A percentile compares a stretch with the other conserved stretches of the same genome.
Conservation (phyloP, 2,329 filamentous ascomycete genomes). For the Epichloe sylvatica region DNA sequence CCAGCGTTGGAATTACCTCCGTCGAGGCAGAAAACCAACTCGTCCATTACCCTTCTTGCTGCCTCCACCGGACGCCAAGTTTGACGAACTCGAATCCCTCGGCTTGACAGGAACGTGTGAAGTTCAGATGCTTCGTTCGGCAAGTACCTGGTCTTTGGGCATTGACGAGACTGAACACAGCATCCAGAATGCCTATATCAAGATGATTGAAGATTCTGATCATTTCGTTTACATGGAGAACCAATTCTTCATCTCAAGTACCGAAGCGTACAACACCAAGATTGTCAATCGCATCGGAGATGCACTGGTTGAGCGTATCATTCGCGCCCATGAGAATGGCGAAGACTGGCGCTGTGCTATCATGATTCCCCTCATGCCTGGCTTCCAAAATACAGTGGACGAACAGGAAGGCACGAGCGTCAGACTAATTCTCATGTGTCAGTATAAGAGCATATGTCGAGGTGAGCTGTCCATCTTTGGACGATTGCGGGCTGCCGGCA, state of each 20-base stretch:
- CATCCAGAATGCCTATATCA: conserved; percentile 90
- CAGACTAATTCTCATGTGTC: conserved; percentile 89
- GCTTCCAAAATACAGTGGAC: conserved; percentile 93
- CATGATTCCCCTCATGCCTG: conserved; percentile 91
- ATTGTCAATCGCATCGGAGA: conserved; percentile 92
- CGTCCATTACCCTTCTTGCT: conserved; percentile 86
- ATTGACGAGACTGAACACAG: conserved; percentile 81
- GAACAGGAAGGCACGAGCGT: conserved; percentile 89
- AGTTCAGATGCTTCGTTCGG: conserved; percentile 87
- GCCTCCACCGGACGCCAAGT: conserved; percentile 81
- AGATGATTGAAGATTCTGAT: conserved; percentile 87
- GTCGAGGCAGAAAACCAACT: conserved; percentile 83
- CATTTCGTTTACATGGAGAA: conserved; percentile 99
- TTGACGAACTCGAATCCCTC: conserved; percentile 71
- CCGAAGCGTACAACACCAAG: conserved; percentile 71
- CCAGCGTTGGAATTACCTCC: conserved; percentile 93
- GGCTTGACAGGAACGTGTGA: conserved; percentile 91
- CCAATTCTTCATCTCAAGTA: conserved; percentile 94
- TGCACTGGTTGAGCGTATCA: conserved; percentile 81
- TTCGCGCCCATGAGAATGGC: conserved; percentile 65
- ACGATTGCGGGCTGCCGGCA: conserved; percentile 60
- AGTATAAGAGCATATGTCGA: conserved; percentile 90
- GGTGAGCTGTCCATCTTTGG: conserved; percentile 88
- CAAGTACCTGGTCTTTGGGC: conserved; percentile 81
- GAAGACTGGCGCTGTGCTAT: conserved; percentile 87